Base-by-base conservation (phyloP, 2,329 filamentous ascomycete species). In the Aspergillus ruber region DNA sequence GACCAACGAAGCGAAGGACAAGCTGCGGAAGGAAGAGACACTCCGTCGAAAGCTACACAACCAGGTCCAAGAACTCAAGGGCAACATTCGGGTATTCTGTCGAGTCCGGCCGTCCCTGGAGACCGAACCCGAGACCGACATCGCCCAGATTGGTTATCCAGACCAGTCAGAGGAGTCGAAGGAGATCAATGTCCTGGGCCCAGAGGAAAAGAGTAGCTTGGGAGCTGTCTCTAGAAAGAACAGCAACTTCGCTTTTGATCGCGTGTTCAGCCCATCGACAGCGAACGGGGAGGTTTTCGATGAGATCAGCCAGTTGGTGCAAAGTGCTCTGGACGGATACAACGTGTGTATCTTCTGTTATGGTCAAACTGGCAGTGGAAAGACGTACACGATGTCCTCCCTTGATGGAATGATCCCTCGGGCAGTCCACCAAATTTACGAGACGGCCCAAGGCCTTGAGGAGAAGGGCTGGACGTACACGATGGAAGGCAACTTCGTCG, bases 291-390 rank as follows among this genome's bases (percentile, higher is more conserved):
- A 95, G 55, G 84, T 98, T 1, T 98, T 98, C 64, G 88, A 88
- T 47, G 93, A 98, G 65, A 97, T 97, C 63, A 94, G 89, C 48
- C 93, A 98, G 65, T 80, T 98, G 29, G 90, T 98, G 1, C 93
- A 98, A 69, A 95, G 88, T 57, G 93, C 94, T 0, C 77, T 98
- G 35, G 93, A 98, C 62, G 93, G 93, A 1, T 98, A 95, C 74
- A 98, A 97, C 58, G 93, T 98, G 44, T 97, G 91, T 69, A 97
- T 98, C 53, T 95, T 98, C 72, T 96, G 90, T 64, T 98, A 98
- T 63, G 93, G 93, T 39, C 93, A 98, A 68, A 98, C 93, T 0
- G 93, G 93, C 3, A 93, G 90, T 15, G 93, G 93, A 50, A 98
- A 98, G 76, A 98, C 93, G 0, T 88, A 85, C 64, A 97, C 93